Percentiles rank a stretch among this genome's conserved stretches.
These are phyloP conservation scores for Hypericum perforatum DNA, from an alignment of 345 rosid species.

Conservation along the genomic window DNA sequence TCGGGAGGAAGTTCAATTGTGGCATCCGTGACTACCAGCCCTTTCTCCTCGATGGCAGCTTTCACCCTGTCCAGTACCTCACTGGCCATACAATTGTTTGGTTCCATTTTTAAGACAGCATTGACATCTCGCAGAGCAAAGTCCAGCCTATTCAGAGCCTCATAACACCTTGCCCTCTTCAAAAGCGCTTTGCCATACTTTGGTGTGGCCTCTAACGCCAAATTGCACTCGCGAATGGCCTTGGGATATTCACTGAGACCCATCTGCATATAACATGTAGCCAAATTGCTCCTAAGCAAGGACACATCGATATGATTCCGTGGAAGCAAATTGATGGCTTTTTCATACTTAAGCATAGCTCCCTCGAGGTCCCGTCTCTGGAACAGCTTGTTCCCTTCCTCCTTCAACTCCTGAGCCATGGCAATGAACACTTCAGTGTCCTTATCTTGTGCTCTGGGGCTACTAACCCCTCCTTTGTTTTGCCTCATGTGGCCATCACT, in stretches of 20 bases:
- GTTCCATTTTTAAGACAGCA: conserved; percentile 54
- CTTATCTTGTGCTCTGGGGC: conserved; percentile 31
- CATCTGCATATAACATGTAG: conserved; percentile 87
- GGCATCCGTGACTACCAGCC: conserved; percentile 47
- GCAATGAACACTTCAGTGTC: conserved; percentile 43
- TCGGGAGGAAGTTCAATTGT: conserved; percentile 66
- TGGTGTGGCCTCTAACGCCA: conserved; percentile 64
- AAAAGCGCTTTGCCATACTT: conserved; percentile 60
- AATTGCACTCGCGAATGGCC: conserved; percentile 68
- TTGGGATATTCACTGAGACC: conserved; percentile 60
- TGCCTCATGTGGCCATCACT: conserved; percentile 32
- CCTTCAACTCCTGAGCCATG: conserved; percentile 62
- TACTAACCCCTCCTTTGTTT: conserved; percentile 17
- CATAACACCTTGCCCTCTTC: conserved; percentile 86
- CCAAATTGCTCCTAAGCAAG: conserved; percentile 63
- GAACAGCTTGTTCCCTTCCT: conserved; percentile 76
- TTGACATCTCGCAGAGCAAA: conserved; percentile 64
- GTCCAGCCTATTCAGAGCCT: conserved; percentile 73
- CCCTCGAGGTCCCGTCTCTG: conserved; percentile 65
- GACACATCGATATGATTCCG: conserved; percentile 51
- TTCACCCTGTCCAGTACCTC: conserved; percentile 70
- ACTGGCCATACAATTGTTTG: conserved; percentile 57
- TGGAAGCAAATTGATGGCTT: conserved; percentile 76
- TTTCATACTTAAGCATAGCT: conserved; percentile 66
- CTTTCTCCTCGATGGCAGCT: conserved; percentile 40